phyloP scores from a whole-genome alignment of 345 rosid genomes.

The Salix suchowensis region DNA sequence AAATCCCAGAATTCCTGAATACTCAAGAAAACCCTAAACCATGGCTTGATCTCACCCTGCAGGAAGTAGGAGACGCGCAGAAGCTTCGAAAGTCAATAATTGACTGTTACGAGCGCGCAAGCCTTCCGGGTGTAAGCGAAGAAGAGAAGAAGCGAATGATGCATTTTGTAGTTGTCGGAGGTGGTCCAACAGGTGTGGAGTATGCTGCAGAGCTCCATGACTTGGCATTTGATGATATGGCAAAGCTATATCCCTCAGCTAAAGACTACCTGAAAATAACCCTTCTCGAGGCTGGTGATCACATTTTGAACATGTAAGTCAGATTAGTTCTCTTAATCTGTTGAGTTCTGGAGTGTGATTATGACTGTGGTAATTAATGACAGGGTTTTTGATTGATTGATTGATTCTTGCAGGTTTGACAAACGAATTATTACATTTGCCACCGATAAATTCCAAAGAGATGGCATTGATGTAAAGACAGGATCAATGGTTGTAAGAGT shows the following conservation, averaged over 20 bases:
- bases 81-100: conserved; percentile 53
- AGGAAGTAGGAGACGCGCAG: conserved; percentile 81
- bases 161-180: conserved; percentile 86
- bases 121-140: conserved; percentile 58
- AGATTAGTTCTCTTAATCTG: not conserved
- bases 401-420: conserved; percentile 54
- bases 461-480: conserved; percentile 60
- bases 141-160: conserved; percentile 66
- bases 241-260: conserved; percentile 50
- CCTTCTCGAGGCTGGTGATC: conserved; percentile 77
- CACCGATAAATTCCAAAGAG: conserved; percentile 58
- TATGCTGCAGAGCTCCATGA: conserved; percentile 89
- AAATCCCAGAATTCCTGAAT: not conserved
- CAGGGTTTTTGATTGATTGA: not conserved
- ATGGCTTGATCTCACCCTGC: not conserved
- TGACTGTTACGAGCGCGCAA: conserved; percentile 66
- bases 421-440: conserved; percentile 69
- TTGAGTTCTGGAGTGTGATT: not conserved
- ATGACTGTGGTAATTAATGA: not conserved
- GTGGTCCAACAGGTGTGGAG: conserved; percentile 89
- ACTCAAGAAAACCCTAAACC: too few relatives aligned
- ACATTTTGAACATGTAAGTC: conserved; percentile 68
- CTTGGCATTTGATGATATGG: conserved; percentile 54
- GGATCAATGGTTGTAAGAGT: conserved; percentile 60
- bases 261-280: conserved; percentile 51